Evolutionary conservation across 306 rosid species (phyloP).

Genomic region (Dryas octopetala): DNA sequence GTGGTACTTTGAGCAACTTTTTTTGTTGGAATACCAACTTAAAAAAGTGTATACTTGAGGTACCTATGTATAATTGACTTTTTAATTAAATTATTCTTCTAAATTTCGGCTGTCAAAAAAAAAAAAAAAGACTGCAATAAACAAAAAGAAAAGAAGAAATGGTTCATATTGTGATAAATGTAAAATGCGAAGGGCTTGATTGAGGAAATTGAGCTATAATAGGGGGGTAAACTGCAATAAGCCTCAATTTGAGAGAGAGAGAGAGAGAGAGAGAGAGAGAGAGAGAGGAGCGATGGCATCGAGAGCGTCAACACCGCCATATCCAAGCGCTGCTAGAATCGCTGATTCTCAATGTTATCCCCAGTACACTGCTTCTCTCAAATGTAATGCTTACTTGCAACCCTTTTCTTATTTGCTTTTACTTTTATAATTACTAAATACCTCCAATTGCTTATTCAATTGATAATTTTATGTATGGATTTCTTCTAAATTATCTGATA

Average conservation of each 20-base stretch:
- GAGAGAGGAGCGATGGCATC: slow-evolving; percentile 42
- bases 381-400: slow-evolving; percentile 42
- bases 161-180: neutral
- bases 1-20: too few species aligned
- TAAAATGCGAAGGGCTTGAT: neutral
- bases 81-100: neutral
- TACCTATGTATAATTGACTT: too few species aligned
- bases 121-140: neutral
- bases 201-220: neutral
- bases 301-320: slow-evolving; percentile 48
- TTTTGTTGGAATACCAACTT: too few species aligned
- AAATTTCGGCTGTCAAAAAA: neutral
- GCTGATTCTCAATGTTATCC: slow-evolving; percentile 84
- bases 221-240: neutral
- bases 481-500: neutral
- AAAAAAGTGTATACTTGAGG: too few species aligned
- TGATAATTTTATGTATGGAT: too few species aligned
- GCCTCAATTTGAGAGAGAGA: too few species aligned
- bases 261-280: neutral
- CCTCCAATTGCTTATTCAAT: too few species aligned
- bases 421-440: neutral
- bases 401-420: neutral
- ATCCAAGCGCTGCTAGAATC: slow-evolving; percentile 70
- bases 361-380: slow-evolving; percentile 86
- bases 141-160: neutral